These are phyloP conservation scores for Solanum ossicruentum DNA, from an alignment of 257 asterid species.

Conservation along the genomic window DNA sequence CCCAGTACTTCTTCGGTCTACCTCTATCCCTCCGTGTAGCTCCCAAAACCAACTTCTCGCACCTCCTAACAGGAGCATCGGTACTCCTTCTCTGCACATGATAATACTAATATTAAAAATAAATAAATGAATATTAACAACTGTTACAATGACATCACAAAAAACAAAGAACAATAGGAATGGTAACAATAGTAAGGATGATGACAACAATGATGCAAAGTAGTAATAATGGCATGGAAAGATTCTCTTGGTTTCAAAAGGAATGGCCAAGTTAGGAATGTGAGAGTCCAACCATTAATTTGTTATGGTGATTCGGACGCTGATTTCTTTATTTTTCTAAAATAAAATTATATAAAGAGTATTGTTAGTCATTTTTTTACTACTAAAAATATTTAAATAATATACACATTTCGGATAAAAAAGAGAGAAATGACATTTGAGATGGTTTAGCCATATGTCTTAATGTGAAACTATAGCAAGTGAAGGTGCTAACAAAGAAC, in stretches of 20 bases:
- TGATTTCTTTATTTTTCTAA: background rate
- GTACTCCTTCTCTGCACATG: too few species aligned
- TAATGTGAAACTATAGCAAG: background rate
- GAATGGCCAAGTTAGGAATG: background rate
- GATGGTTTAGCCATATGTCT: background rate
- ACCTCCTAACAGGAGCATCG: too few species aligned
- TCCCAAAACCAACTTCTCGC: too few species aligned
- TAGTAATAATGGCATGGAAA: background rate
- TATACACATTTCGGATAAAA: background rate
- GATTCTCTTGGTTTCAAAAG: background rate
- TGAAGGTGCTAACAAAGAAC: background rate
- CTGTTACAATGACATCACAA: background rate
- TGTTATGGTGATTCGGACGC: background rate
- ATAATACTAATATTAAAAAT: background rate
- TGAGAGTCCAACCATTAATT: background rate
- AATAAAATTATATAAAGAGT: background rate
- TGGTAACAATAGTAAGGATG: background rate
- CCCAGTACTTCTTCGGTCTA: too few species aligned
- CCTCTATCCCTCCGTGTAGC: too few species aligned
- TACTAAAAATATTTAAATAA: background rate
- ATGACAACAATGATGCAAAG: background rate
- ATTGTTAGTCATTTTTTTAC: background rate
- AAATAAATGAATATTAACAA: background rate
- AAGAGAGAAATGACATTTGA: background rate
- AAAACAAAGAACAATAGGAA: background rate